Evolutionary conservation across 2,329 filamentous ascomycete genomes (phyloP).

Genomic region (Sporothrix luriei): DNA sequence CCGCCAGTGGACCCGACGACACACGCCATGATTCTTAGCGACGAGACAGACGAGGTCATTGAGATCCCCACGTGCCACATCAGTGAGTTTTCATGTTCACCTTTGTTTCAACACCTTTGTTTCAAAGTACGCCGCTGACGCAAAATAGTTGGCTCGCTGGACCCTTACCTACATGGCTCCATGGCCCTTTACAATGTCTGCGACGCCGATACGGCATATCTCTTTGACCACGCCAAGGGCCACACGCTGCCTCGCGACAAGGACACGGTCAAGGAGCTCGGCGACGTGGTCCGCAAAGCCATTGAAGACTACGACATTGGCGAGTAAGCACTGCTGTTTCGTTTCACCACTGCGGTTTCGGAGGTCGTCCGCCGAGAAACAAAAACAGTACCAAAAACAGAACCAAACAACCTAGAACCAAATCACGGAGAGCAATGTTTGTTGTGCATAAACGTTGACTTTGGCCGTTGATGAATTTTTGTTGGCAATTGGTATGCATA

Average conservation of each 20-base stretch:
- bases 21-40: conserved; percentile 52
- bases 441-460: conserved; percentile 7
- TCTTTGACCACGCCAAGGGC: conserved; percentile 68
- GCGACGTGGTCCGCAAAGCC: conserved; percentile 47
- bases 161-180: conserved; percentile 63
- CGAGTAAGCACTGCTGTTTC: conserved; percentile 7
- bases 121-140: not conserved
- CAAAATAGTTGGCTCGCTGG: conserved; percentile 52
- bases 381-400: not conserved
- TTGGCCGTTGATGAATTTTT: conserved; percentile 1
- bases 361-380: not conserved
- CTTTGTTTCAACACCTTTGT: not conserved
- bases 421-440: conserved; percentile 3
- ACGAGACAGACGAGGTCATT: conserved; percentile 53
- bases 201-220: conserved; percentile 58
- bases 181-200: conserved; percentile 65
- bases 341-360: not conserved
- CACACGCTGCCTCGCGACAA: conserved; percentile 62
- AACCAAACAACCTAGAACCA: too few relatives aligned
- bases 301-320: conserved; percentile 37
- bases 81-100: conserved; percentile 43
- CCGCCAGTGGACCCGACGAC: conserved; percentile 52
- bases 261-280: conserved; percentile 52
- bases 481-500: conserved; percentile 10
- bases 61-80: conserved; percentile 58